Evolutionary conservation across 495 filamentous ascomycete genomes (phyloP), one percentile per base, ranked within the genome.

Genomic region (Daldinia grandis): DNA sequence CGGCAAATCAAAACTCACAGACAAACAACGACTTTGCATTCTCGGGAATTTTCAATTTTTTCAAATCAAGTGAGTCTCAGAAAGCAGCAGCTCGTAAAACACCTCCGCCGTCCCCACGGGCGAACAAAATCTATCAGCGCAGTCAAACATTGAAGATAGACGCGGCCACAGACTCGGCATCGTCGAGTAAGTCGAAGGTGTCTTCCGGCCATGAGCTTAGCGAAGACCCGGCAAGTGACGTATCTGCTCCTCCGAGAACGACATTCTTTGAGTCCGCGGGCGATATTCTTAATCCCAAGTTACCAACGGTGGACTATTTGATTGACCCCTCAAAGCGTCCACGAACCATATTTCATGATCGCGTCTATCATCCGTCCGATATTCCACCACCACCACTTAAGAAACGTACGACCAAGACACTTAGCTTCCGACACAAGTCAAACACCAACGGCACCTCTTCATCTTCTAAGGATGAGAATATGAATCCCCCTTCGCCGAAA

Each of bases 301-400:
- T 98, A 2, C 95, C 95, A 14, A 86, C 91, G 0, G 83, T 85
- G 3, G 88, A 92, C 31, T 99, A 93, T 75, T 83, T 99, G 35
- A 84, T 92, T 61, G 89, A 97, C 62, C 94, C 95, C 14, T 84
- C 89, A 33, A 88, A 87, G 53, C 91, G 95, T n/a, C 87, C 93
- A 5, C 87, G 92, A 38, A 97, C 96, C 12, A 98, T 99, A 64
- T 98, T 98, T 80, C 95, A 99, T 80, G 95, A 98, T 78, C 91
- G 95, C 14, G 86, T 98, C 27, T 99, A 99, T 78, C 92, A 94
- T 75, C 93, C 95, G 0, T 88, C 91, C 40, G 95, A 99, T 78
- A 97, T 98, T 50, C 95, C 95, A 1, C 89, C 87, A n/a, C 91
- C 93, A 6, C 85, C 90, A 4, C 79, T 91, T 0, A 87, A 87